Evolutionary conservation across 306 rosid species (phyloP).

Genomic region (Vigna trinervia): DNA sequence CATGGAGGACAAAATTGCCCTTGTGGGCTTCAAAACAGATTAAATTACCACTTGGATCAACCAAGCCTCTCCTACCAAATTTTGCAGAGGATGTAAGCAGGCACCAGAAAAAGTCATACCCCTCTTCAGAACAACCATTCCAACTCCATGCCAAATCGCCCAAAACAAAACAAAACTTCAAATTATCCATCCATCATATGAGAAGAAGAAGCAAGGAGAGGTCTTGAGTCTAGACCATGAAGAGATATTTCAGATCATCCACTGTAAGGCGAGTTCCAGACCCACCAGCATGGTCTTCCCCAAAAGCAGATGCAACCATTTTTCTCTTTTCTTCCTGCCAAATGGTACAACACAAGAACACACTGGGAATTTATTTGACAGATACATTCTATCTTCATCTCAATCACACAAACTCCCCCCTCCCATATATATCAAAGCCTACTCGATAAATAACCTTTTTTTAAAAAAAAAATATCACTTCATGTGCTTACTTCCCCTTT

Average conservation of each 20-base stretch:
- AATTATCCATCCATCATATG: not conserved
- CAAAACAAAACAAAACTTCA: constrained; percentile 21
- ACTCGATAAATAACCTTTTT: not conserved
- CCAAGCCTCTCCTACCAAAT: constrained; percentile 16
- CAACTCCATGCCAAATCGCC: constrained; percentile 3
- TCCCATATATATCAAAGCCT: not conserved
- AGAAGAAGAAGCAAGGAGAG: constrained; percentile 10
- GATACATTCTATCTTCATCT: not conserved
- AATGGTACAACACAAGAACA: constrained; percentile 37
- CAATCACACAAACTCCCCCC: not conserved
- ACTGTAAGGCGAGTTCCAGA: constrained; percentile 82
- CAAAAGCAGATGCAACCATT: constrained; percentile 98
- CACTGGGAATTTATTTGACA: constrained; percentile 37
- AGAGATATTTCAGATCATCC: constrained; percentile 93
- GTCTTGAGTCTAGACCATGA: constrained; percentile 78
- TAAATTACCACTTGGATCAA: constrained; percentile 34
- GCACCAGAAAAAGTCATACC: constrained; percentile 15
- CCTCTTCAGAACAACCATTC: not conserved
- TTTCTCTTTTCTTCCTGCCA: constrained; percentile 93
- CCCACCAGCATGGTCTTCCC: constrained; percentile 86
- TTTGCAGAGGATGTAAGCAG: no score
- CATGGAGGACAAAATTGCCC: constrained; percentile 51
- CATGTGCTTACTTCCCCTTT: constrained; percentile 4
- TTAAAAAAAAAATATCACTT: not conserved
- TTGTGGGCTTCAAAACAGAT: constrained; percentile 47